Conservation (phyloP, 371 early-diverging fungal genomes). For the Mortierella sp. region DNA sequence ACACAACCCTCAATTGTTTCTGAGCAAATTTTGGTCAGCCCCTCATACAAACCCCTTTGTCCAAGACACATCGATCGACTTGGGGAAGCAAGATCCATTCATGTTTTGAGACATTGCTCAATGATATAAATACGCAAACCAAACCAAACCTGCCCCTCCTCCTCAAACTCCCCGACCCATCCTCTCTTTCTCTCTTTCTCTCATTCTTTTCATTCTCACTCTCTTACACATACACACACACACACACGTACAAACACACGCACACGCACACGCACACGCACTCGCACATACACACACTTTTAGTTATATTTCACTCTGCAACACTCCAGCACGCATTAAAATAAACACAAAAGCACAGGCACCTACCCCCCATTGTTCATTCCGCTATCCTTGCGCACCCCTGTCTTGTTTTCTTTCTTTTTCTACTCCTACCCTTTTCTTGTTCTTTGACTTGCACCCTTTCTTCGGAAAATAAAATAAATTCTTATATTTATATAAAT, state of each 20-base stretch:
- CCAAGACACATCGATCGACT: conserved; percentile 5
- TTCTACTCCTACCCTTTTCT: not conserved
- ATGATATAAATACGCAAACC: conserved; percentile 10
- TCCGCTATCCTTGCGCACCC: not conserved
- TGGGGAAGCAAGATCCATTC: not conserved
- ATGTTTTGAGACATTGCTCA: conserved; percentile 15
- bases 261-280: not conserved
- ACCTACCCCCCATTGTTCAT: not conserved
- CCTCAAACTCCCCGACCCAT: not conserved
- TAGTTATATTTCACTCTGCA: not conserved
- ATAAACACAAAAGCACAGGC: conserved; percentile 6
- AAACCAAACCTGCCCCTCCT: not conserved
- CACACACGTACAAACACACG: not conserved
- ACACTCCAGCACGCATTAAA: not conserved
- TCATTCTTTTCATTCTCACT: not conserved
- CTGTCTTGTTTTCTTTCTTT: not conserved
- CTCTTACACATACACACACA: not conserved
- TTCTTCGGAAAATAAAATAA: conserved; percentile 2
- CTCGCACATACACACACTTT: not conserved
- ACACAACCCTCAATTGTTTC: not conserved
- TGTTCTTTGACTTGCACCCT: not conserved
- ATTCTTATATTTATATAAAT: not conserved
- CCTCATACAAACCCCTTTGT: conserved; percentile 3
- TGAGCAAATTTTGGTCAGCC: conserved; percentile 6
- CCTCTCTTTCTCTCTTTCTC: conserved; percentile 3